Conservation (phyloP, 1,139 yeast genomes). For the Scheffersomyces cryptocercus region DNA sequence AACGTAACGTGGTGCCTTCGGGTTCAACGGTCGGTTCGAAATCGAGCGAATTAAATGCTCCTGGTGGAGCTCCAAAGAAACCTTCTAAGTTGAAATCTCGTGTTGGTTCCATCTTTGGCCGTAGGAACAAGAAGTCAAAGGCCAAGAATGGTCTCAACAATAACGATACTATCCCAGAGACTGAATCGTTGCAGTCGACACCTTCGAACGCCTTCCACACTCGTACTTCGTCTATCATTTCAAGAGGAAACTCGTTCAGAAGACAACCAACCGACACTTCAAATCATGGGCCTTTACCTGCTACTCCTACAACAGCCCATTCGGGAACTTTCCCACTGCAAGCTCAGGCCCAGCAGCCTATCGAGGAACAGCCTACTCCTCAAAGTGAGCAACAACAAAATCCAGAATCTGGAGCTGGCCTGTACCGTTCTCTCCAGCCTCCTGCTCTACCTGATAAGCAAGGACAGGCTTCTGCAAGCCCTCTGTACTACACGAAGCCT, state of each 20-base stretch:
- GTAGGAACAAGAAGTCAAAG: constrained; percentile 50
- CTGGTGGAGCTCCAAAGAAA: constrained; percentile 11
- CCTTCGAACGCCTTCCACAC: constrained; percentile 10
- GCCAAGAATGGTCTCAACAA: constrained; percentile 4
- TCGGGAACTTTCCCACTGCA: neutral
- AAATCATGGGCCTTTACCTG: neutral
- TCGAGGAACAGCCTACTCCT: neutral
- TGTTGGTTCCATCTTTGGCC: constrained; percentile 83
- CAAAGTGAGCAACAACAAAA: neutral
- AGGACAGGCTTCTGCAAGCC: neutral
- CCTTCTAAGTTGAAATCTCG: constrained; percentile 61
- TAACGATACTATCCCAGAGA: constrained; percentile 34
- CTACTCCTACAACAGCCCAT: neutral
- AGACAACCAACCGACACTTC: constrained; percentile 4
- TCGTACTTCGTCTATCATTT: constrained; percentile 4
- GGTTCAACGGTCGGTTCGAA: constrained; percentile 10
- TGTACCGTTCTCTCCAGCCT: neutral
- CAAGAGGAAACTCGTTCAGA: constrained; percentile 12
- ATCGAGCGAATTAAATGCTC: constrained; percentile 2
- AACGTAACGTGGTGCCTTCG: constrained; percentile 11
- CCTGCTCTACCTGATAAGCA: too few relatives aligned
- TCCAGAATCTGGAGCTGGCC: neutral
- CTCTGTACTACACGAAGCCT: neutral
- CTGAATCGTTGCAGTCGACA: constrained; percentile 28
- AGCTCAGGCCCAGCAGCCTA: neutral